Evolutionary conservation across 495 filamentous ascomycete species (phyloP).

Genomic region (Penicillium argentinense): DNA sequence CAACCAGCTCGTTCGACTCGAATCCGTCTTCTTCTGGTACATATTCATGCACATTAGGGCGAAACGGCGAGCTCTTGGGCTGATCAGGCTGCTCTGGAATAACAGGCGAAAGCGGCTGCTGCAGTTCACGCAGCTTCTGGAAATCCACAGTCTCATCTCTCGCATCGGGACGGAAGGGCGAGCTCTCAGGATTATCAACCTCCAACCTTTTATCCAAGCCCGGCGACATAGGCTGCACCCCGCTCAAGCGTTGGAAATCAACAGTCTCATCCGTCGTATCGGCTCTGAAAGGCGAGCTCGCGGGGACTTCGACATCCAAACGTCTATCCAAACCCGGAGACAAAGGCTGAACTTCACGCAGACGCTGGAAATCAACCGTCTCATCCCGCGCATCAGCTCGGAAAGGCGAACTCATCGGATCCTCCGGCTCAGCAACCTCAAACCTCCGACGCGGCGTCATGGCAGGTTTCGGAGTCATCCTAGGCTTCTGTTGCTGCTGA

Average conservation of each 20-base stretch:
- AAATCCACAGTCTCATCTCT: slow-evolving; percentile 34
- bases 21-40: background rate
- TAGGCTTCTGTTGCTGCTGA: slow-evolving; percentile 7
- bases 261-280: slow-evolving; percentile 34
- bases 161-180: slow-evolving; percentile 29
- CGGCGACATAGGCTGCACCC: slow-evolving; percentile 19
- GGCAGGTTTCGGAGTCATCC: background rate
- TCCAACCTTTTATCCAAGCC: slow-evolving; percentile 13
- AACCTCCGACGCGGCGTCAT: slow-evolving; percentile 1
- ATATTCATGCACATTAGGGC: background rate
- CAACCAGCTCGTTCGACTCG: background rate
- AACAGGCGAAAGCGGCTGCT: slow-evolving; percentile 2
- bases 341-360: slow-evolving; percentile 19
- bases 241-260: slow-evolving; percentile 28
- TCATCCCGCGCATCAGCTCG: slow-evolving; percentile 33
- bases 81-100: background rate
- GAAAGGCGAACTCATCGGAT: slow-evolving; percentile 41
- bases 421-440: slow-evolving; percentile 5
- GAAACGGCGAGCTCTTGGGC: slow-evolving; percentile 15
- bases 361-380: slow-evolving; percentile 30
- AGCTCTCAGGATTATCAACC: slow-evolving; percentile 33
- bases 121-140: slow-evolving; percentile 6
- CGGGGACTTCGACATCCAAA: slow-evolving; percentile 12
- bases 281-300: slow-evolving; percentile 38
- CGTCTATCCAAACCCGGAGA: slow-evolving; percentile 14